phyloP scores from a whole-genome alignment of 768 basidiomycete species.

The Boletus bicolor region DNA sequence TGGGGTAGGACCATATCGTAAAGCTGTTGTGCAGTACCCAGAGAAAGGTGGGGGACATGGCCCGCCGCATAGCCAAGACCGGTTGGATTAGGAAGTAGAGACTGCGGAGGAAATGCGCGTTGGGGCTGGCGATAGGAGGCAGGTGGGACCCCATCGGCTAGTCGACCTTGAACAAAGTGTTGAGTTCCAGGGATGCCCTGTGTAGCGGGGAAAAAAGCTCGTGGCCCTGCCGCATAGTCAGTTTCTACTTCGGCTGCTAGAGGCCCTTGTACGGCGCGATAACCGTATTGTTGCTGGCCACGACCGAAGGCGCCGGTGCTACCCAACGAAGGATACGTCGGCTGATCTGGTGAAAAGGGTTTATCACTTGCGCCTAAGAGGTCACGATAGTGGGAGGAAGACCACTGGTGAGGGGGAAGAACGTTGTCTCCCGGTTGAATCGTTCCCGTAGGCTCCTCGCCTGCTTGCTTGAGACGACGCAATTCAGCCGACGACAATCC shows the following conservation, averaged over 20 bases:
- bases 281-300: slow-evolving; percentile 51
- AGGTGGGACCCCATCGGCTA: slow-evolving; percentile 43
- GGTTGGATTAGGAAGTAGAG: slow-evolving; percentile 51
- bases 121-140: slow-evolving; percentile 61
- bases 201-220: slow-evolving; percentile 49
- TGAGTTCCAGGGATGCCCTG: slow-evolving; percentile 40
- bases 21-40: slow-evolving; percentile 72
- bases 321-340: slow-evolving; percentile 66
- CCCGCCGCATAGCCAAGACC: slow-evolving; percentile 49
- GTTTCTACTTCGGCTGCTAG: slow-evolving; percentile 29
- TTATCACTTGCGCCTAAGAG: slow-evolving; percentile 37
- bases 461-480: slow-evolving; percentile 70
- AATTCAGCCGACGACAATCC: slow-evolving; percentile 72
- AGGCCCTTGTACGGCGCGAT: slow-evolving; percentile 40
- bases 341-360: slow-evolving; percentile 43
- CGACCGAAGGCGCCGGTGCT: slow-evolving; percentile 46
- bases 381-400: slow-evolving; percentile 49
- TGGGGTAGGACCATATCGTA: slow-evolving; percentile 73
- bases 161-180: slow-evolving; percentile 52
- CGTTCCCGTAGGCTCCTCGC: slow-evolving; percentile 37
- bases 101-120: slow-evolving; percentile 56
- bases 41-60: slow-evolving; percentile 65
- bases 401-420: slow-evolving; percentile 48
- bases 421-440: slow-evolving; percentile 36
- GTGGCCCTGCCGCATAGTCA: slow-evolving; percentile 59